Base-by-base conservation (phyloP, 345 rosid genomes). In the Anacardium occidentale region DNA sequence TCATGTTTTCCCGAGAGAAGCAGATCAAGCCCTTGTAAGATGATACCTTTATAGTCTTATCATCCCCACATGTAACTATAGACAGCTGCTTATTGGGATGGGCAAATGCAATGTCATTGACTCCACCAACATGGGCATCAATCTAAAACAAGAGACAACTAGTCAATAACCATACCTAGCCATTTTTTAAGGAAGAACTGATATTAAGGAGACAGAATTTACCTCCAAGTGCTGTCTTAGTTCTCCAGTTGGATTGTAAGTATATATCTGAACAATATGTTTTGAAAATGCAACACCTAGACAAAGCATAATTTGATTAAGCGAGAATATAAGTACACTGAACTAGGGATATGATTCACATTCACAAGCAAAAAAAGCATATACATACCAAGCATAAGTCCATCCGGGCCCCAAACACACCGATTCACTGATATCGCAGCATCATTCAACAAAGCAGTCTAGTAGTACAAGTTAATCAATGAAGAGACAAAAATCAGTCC, bases 261-360 rank as follows among this genome's bases (percentile, higher is more conserved):
- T 70, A 80, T 85, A 88, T 50, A 90, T 71, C 67, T 92, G 97
- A 78, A 92, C 96, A 56, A 92, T 79, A 82, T 92, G 86, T 76
- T 87, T 92, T 6, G 96, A 90, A 79, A 77, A 90, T 59, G 97
- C 97, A 76, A 90, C 89, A 64, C 96, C 97, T 90, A 57, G 40
- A 69, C 21, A 29, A 26, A 53, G 66, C 18, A 62, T 57, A 59
- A 50, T 20, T 56, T 21, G 12, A 15, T 73, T n/a, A 53, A 37
- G 21, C 62, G 37, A 42, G 32, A 17, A 24, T 15, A 21, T 52
- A 5, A 73, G 22, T 42, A 7, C 26, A 20, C 44, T 47, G 29
- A 24, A 57, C 17, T 45, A 37, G 20, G 20, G 44, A 64, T 51
- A 22, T 48, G 26, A 67, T 44, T 63, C 20, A 44, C 15, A 37